Percentiles rank a stretch among this genome's conserved stretches.
Conservation (phyloP, 805 yeast species). For the Lipomyces orientalis region DNA sequence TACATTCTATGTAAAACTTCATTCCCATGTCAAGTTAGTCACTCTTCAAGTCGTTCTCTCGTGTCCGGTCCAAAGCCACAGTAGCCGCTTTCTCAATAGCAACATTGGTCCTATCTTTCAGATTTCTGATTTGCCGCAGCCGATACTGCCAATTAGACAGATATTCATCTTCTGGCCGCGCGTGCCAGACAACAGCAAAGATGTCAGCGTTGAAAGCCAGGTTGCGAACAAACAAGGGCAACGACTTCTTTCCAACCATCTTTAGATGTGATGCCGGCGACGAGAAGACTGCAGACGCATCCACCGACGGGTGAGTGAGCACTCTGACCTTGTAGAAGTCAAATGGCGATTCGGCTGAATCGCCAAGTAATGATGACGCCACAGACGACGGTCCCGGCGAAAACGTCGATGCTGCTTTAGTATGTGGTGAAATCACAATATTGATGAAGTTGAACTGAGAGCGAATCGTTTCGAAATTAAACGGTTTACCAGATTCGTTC, state of each 20-base stretch:
- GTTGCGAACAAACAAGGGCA: constrained; percentile 70
- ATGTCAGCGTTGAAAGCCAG: constrained; percentile 68
- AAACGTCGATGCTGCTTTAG: constrained; percentile 41
- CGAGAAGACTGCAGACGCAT: constrained; percentile 22
- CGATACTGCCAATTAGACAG: constrained; percentile 72
- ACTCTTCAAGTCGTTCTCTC: background rate
- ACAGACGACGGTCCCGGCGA: constrained; percentile 24
- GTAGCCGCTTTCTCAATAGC: constrained; percentile 9
- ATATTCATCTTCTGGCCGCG: constrained; percentile 54
- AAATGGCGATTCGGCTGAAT: constrained; percentile 10
- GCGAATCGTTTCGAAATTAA: constrained; percentile 70
- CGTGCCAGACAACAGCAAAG: constrained; percentile 78
- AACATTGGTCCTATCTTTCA: constrained; percentile 45
- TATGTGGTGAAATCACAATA: constrained; percentile 74
- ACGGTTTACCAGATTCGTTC: constrained; percentile 69
- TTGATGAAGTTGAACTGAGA: constrained; percentile 85
- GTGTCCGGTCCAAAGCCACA: background rate
- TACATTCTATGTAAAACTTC: background rate
- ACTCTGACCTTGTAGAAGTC: constrained; percentile 34
- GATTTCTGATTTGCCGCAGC: constrained; percentile 56
- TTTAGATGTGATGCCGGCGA: constrained; percentile 79
- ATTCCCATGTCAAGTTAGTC: background rate
- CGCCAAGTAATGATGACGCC: constrained; percentile 23
- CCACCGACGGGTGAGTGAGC: constrained; percentile 19
- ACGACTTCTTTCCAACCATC: constrained; percentile 62